Evolutionary conservation across 345 rosid genomes (phyloP), one percentile per base, ranked within the genome.

Genomic region (Dovyalis caffra): DNA sequence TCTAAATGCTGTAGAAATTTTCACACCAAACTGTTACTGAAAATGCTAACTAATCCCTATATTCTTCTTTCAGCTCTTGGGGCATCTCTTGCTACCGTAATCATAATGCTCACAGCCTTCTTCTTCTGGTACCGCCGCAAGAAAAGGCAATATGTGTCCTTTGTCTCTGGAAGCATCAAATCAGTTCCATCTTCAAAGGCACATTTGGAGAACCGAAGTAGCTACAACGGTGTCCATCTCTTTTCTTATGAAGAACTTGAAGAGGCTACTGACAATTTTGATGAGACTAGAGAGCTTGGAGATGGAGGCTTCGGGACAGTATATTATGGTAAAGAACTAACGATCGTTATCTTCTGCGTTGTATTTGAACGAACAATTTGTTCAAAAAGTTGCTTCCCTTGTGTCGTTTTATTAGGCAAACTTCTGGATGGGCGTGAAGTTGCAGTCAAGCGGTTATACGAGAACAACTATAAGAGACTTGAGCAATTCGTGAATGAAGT

Each of bases 291-390:
- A 72, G 95, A 95, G 83, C 94, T 92, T 35, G 99, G 99, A 33
- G 97, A 90, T 77, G 99, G 99, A 66, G 97, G 97, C 81, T 94
- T 88, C 76, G 97, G 97, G 78, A 90, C 92, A 29, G 99, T 95
- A 12, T 95, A 90, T 32, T 77, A 85, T 74, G 99, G 99, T 85
- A 88, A 66, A 79, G 81, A 68, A 31, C 49, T 28, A n/a, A 20
- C 0, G 34, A 29, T 29, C 2, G 6, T 33, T 47, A 32, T 29
- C 16, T 1, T 6, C 10, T n/a, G 29, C 18, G 51, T 34, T 26
- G 16, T 66, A 10, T 74, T 76, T 3, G 2, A 58, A 21, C 32
- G 12, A 63, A 53, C 49, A 3, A 15, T 29, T 56, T 45, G n/a
- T 35, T 61, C 8, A 51, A 47, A 23, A 6, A 8, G 6, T 74